Percentiles rank a stretch among this genome's conserved stretches.
Evolutionary conservation across 768 basidiomycete genomes (phyloP).

Genomic region (Ephemerocybe angulata): DNA sequence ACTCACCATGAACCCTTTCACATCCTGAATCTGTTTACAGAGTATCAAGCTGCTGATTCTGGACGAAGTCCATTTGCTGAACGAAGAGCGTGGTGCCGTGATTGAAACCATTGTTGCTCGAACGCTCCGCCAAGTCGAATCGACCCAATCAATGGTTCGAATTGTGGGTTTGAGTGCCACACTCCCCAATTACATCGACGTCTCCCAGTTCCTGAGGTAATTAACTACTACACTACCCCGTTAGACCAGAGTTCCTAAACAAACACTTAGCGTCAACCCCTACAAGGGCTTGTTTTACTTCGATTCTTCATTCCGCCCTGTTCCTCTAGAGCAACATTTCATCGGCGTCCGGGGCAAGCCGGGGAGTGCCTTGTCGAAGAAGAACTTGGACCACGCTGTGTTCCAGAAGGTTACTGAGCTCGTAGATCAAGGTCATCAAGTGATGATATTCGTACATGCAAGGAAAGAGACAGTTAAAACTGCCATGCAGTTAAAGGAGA

Average conservation of each 20-base stretch:
- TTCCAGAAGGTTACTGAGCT: conserved; percentile 89
- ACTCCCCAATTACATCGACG: conserved; percentile 94
- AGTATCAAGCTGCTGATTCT: conserved; percentile 92
- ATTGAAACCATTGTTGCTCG: conserved; percentile 98
- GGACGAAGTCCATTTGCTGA: conserved; percentile 94
- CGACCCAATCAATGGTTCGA: conserved; percentile 91
- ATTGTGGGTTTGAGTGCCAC: conserved; percentile 97
- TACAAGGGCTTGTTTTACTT: conserved; percentile 93
- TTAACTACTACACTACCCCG: conserved; percentile 10
- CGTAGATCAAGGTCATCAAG: conserved; percentile 90
- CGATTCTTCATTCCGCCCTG: conserved; percentile 93
- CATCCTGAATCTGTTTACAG: conserved; percentile 35
- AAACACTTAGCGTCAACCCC: conserved; percentile 67
- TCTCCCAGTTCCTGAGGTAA: conserved; percentile 90
- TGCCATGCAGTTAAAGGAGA: conserved; percentile 75
- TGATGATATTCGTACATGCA: conserved; percentile 99
- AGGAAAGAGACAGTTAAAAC: conserved; percentile 97
- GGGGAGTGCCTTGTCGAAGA: conserved; percentile 64
- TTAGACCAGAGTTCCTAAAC: neutral
- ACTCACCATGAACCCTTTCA: neutral
- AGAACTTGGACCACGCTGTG: conserved; percentile 83
- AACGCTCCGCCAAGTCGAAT: conserved; percentile 93
- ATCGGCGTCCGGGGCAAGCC: conserved; percentile 89
- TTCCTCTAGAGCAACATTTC: conserved; percentile 97
- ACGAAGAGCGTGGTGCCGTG: conserved; percentile 97